Evolutionary conservation across 257 asterid genomes (phyloP), one percentile per base, ranked within the genome.

Genomic region (Vinca minor): DNA sequence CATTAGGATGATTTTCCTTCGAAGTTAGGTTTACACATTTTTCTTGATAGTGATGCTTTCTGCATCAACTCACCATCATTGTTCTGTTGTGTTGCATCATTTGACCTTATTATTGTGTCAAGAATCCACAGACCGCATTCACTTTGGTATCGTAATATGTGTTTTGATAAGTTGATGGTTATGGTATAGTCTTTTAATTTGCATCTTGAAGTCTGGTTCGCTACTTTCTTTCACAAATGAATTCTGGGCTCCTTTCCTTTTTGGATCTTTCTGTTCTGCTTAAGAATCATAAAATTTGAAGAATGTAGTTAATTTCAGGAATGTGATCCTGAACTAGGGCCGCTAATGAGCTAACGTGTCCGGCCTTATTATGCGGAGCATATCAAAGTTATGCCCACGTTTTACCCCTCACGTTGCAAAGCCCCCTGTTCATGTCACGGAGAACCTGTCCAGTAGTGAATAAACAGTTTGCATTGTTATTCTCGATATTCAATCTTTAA

Each of bases 31-130:
- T 17, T 17, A 18, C 14, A 7, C 25, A 8, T 56, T 56, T 55
- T 31, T 63, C 14, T 21, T 50, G 46, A 6, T 28, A 41, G 26
- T 39, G 50, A 55, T 68, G 72, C 53, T 34, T 47, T 21, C 21
- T 48, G 25, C 45, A 34, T 29, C 25, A 11, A 48, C 42, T 47
- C 65, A 31, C 14, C 9, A 59, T 59, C 7, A 11, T 48, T 13
- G n/a, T 23, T 28, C 34, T 56, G 46, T 23, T 25, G 2, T 32
- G 15, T 10, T 4, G 21, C 17, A n/a, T 28, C 35, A 17, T 12
- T 56, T 18, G 20, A 31, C 42, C 63, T 12, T 41, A 44, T 25
- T 56, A 2, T 17, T n/a, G 9, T 9, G 4, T 12, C n/a, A n/a
- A n/a, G n/a, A n/a, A n/a, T n/a, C 42, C 2, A 56, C 23, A 32